Evolutionary conservation across 768 basidiomycete genomes (phyloP), one percentile per base, ranked within the genome.

Genomic region (Phlebiopsis gigantea): DNA sequence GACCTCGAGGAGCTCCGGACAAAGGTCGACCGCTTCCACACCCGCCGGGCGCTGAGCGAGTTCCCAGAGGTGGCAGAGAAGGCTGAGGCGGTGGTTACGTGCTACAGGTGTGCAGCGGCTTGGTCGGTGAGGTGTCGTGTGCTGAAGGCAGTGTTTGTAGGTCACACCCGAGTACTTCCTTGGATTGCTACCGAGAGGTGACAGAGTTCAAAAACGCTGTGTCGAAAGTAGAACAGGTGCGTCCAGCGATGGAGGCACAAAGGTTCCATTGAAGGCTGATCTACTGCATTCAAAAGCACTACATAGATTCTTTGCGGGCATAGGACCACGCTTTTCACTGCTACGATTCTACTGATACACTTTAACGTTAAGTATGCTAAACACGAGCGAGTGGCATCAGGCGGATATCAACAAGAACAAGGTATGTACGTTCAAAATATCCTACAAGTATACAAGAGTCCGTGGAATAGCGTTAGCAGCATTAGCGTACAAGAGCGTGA

Each of bases 121-220:
- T n/a, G 28, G 28, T 8, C 21, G n/a, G 61, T 25, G 25, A 53
- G 49, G 24, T 28, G 25, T 50, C 43, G 19, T 29, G 17, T 50
- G 43, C 15, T 34, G 57, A 51, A 6, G 14, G 49, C 5, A 5
- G 43, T 10, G 22, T 46, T 57, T 21, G 7, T 34, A 75, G 75
- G 59, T 63, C 63, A 21, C 71, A 92, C 65, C 65, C 73, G 4
- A 68, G 72, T 0, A 79, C 77, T 1, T 75, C 90, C 21, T 70
- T 93, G 34, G 79, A 91, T 59, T 93, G 90, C 68, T 88, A 84
- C 84, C 76, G 73, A 56, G 81, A 90, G 65, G 90, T 91, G 2
- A 70, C 71, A 22, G 76, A 74, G 17, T 93, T 93, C 74, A 91
- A 85, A 63, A 69, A 73, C 21, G 79, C 86, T 2, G 88, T 92